Percentiles rank a stretch among this genome's conserved stretches.
Evolutionary conservation across 305 asterid genomes (phyloP).

Genomic region (Nicotiana rustica): DNA sequence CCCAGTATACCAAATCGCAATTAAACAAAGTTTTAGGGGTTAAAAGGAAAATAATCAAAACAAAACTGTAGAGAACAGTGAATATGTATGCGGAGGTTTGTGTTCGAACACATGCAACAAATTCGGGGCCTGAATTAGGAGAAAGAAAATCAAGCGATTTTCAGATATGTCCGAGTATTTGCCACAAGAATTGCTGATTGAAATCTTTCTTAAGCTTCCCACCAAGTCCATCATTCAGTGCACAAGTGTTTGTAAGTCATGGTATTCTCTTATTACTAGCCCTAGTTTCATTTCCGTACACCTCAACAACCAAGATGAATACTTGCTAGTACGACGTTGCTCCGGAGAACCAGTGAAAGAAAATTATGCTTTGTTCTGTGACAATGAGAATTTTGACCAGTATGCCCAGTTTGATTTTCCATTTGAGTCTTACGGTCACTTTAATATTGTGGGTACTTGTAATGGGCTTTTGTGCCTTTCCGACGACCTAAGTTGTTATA

Average conservation of each 20-base stretch:
- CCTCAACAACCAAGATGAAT: not conserved
- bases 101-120: no score
- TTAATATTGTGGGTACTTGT: conserved; percentile 1
- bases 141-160: not conserved
- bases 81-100: no score
- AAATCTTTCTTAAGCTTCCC: not conserved
- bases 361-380: not conserved
- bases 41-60: no score
- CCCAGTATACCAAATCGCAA: no score
- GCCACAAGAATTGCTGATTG: not conserved
- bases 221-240: not conserved
- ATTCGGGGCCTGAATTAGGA: no score
- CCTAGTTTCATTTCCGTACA: not conserved
- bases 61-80: no score
- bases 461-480: conserved; percentile 10
- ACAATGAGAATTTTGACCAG: not conserved
- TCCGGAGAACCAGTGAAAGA: not conserved
- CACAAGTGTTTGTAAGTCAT: not conserved
- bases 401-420: not conserved
- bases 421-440: not conserved
- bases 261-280: not conserved
- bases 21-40: no score
- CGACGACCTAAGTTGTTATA: not conserved
- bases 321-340: not conserved
- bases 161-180: not conserved